Conservation (phyloP, 2,329 filamentous ascomycete species). For the Teratosphaeria zuluensis region DNA sequence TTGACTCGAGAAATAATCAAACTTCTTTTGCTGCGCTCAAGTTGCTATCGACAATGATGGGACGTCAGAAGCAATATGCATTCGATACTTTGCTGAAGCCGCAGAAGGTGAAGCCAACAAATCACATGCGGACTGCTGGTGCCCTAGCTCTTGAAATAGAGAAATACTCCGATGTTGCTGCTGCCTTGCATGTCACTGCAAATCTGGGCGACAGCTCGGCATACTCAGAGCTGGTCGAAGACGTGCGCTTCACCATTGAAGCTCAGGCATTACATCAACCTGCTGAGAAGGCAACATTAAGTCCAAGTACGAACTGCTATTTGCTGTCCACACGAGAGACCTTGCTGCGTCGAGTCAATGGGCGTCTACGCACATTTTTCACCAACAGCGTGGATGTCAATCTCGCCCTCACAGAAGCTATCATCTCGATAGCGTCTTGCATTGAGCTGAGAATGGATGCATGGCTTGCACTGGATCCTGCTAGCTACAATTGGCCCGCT, state of each 20-base stretch:
- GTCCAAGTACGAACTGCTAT: conserved; percentile 7
- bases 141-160: conserved; percentile 68
- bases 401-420: conserved; percentile 70
- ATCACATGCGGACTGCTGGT: conserved; percentile 54
- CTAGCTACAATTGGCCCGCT: conserved; percentile 11
- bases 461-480: conserved; percentile 60
- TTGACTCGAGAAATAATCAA: conserved; percentile 75
- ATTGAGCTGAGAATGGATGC: conserved; percentile 76
- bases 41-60: conserved; percentile 74
- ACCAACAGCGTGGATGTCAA: conserved; percentile 88
- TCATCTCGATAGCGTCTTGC: conserved; percentile 75
- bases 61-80: conserved; percentile 80
- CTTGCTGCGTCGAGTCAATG: conserved; percentile 42
- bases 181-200: conserved; percentile 59
- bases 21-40: conserved; percentile 85
- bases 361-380: conserved; percentile 68
- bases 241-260: conserved; percentile 40
- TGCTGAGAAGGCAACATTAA: neutral
- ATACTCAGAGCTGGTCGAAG: conserved; percentile 62
- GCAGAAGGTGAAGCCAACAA: conserved; percentile 45
- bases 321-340: conserved; percentile 29
- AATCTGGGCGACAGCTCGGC: conserved; percentile 44
- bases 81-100: conserved; percentile 65
- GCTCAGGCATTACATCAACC: conserved; percentile 13
- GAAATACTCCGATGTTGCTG: conserved; percentile 58